Base-by-base conservation (phyloP, 2,329 filamentous ascomycete species). In the Aureobasidium sp. region DNA sequence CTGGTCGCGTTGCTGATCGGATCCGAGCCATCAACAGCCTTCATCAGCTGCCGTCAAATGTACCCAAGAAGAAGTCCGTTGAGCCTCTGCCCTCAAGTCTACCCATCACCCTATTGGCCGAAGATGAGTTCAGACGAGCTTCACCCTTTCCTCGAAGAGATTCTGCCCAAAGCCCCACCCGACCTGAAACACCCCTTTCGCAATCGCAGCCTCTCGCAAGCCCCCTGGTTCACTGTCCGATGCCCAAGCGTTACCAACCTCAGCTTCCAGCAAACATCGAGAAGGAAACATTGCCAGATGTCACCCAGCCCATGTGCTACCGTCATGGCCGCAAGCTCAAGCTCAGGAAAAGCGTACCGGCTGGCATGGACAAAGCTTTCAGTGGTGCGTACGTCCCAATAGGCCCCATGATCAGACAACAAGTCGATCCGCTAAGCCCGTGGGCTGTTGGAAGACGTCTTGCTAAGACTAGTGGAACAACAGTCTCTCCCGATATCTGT, bases 361-460 rank as follows among this genome's bases (percentile, higher is more conserved):
- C 70, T 20, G 65, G 67, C 58, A 64, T 69, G 41, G 68, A 69
- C 36, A 68, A 65, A 44, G 67, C 66, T 45, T 63, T 66, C 59
- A 68, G 64, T 60, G 71, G 70, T 68, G 65, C 64, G 64, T 71
- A 70, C 55, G 60, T 70, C 39, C 68, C 71, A 47, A 67, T 66
- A 52, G 70, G 70, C 29, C 53, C 67, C 15, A 58, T 62, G 37
- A 64, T 64, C 14, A 63, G 66, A 29, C 67, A 67, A 27, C 68
- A 72, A 52, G 63, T 68, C 36, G 69, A 72, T 14, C 67, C 68
- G 11, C 69, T 69, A 14, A 73, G 70, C 64, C 70, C 69, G 3
- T 73, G 68, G 68, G 64, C 60, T 36, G 61, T 66, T 55, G 27
- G 56, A 25, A 58, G 45, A 27, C 63, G 48, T 64, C 63, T 65